Evolutionary conservation across 2,329 filamentous ascomycete genomes (phyloP).

Genomic region (Coleophoma crateriformis): DNA sequence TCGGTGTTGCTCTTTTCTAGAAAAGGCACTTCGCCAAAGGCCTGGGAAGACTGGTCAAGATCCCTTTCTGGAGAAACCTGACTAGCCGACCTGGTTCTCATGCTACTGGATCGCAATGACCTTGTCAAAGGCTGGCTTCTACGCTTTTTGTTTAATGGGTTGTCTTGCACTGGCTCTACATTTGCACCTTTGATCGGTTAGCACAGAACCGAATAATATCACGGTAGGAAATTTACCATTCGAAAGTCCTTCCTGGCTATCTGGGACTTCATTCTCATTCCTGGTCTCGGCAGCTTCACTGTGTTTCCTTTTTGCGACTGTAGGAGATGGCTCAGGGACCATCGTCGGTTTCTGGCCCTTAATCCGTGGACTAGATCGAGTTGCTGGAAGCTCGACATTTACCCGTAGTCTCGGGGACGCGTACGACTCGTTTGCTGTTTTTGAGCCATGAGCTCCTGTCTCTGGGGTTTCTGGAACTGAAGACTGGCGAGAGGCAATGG

Average conservation of each 20-base stretch:
- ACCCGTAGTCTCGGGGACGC: neutral
- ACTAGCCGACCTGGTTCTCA: no score
- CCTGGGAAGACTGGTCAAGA: neutral
- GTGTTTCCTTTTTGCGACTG: constrained; percentile 10
- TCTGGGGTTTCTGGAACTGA: neutral
- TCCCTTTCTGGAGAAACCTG: no score
- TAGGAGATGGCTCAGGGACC: neutral
- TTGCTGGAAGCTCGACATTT: neutral
- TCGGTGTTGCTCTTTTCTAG: neutral
- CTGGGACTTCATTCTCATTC: constrained; percentile 12
- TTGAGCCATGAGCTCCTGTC: neutral
- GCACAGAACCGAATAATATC: constrained; percentile 1
- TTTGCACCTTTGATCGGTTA: neutral
- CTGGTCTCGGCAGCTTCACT: constrained; percentile 4
- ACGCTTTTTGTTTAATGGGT: neutral
- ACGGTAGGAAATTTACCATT: constrained; percentile 5
- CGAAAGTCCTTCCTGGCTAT: constrained; percentile 13
- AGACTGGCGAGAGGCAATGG: neutral
- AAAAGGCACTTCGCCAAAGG: neutral
- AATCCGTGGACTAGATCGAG: constrained; percentile 1
- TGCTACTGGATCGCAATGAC: no score
- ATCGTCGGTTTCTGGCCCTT: neutral
- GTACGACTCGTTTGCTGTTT: neutral
- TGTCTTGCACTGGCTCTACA: constrained; percentile 1
- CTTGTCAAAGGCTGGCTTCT: neutral